Conservation (phyloP, 345 rosid species). For the Boechera divaricarpa region DNA sequence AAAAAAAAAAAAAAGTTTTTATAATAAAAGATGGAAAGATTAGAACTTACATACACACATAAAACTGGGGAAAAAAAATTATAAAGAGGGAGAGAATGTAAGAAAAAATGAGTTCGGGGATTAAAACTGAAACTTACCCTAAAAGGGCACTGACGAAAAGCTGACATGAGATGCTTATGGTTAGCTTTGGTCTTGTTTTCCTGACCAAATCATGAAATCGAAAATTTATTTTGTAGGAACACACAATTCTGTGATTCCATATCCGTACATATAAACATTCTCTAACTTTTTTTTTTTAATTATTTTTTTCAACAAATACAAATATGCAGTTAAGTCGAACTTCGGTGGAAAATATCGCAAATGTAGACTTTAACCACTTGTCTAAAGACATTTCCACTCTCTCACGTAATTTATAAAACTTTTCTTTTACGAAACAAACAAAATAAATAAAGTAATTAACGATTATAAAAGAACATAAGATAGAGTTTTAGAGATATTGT, state of each 20-base stretch:
- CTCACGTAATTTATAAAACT: neutral
- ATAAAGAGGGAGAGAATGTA: neutral
- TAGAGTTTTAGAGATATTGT: neutral
- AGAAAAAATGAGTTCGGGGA: neutral
- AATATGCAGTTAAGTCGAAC: no score
- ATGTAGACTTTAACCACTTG: no score
- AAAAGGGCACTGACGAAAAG: slow-evolving; percentile 67
- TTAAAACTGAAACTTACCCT: slow-evolving; percentile 51
- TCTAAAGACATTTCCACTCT: no score
- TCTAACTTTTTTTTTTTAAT: neutral
- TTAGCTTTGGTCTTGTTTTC: slow-evolving; percentile 70
- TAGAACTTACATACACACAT: neutral
- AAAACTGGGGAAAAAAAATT: neutral
- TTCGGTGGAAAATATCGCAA: no score
- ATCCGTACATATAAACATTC: neutral
- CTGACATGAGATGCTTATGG: slow-evolving; percentile 53
- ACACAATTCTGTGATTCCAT: neutral
- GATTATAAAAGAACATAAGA: neutral
- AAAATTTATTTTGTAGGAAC: neutral
- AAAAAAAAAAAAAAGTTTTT: slow-evolving; percentile 1
- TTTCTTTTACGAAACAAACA: neutral
- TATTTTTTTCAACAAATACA: no score
- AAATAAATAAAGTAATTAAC: neutral
- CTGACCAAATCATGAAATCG: slow-evolving; percentile 46
- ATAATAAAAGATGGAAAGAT: neutral